Evolutionary conservation across 495 filamentous ascomycete species (phyloP).

Genomic region (Evansstolkia leycettana): DNA sequence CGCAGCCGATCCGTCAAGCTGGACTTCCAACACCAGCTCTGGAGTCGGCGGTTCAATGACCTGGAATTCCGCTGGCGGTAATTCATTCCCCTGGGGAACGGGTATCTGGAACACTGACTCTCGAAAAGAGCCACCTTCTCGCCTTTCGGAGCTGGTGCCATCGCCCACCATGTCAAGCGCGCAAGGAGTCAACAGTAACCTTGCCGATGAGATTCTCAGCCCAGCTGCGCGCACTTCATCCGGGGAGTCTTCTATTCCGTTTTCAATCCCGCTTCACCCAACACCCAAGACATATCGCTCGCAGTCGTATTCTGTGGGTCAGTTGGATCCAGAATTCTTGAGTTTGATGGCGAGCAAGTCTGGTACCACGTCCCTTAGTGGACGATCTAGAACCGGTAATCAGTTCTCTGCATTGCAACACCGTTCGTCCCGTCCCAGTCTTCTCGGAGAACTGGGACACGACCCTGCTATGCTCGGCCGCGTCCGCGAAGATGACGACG

Average conservation of each 20-base stretch:
- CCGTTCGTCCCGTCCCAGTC: conserved; percentile 73
- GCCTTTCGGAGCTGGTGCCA: conserved; percentile 62
- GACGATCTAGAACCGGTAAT: conserved; percentile 36
- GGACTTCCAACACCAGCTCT: conserved; percentile 41
- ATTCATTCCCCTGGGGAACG: conserved; percentile 59
- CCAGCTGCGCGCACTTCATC: conserved; percentile 40
- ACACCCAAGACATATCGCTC: conserved; percentile 89
- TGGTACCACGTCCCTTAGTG: conserved; percentile 25
- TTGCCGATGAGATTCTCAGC: conserved; percentile 40
- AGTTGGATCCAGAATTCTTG: conserved; percentile 59
- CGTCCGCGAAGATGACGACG: conserved; percentile 73
- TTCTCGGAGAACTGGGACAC: conserved; percentile 67
- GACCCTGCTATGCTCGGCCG: conserved; percentile 61
- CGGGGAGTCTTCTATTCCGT: conserved; percentile 59
- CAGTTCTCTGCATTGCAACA: conserved; percentile 62
- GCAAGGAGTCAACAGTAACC: conserved; percentile 25
- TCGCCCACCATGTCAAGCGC: conserved; percentile 60
- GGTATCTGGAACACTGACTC: conserved; percentile 67
- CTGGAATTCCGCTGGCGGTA: conserved; percentile 42
- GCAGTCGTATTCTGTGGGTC: conserved; percentile 93
- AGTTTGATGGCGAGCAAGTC: conserved; percentile 31
- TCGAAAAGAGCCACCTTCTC: conserved; percentile 61
- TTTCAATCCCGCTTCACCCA: conserved; percentile 81
- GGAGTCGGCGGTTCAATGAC: conserved; percentile 39
- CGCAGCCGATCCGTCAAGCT: conserved; percentile 55